Percentiles rank a stretch among this genome's conserved stretches.
phyloP scores from a whole-genome alignment of 1,284 basidiomycete genomes.

The Cryptococcus sp. region DNA sequence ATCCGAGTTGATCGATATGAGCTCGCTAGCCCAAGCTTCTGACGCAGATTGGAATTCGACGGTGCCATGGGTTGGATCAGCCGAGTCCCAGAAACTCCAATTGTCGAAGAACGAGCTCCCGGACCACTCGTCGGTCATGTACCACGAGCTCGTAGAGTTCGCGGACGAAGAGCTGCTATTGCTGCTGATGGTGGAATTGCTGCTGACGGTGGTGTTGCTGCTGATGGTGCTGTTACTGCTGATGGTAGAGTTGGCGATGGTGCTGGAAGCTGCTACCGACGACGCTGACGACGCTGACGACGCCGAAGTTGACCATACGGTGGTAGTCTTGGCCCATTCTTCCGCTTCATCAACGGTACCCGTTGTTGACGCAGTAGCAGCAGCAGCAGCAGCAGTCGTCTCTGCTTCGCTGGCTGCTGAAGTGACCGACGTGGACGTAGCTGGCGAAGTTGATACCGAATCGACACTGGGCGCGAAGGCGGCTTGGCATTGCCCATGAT shows the following conservation, averaged over 20 bases:
- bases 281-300: background rate
- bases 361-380: slow-evolving; percentile 3
- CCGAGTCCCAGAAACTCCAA: slow-evolving; percentile 70
- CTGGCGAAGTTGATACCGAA: slow-evolving; percentile 2
- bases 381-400: slow-evolving; percentile 1
- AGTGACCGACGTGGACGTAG: background rate
- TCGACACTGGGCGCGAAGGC: slow-evolving; percentile 9
- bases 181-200: slow-evolving; percentile 3
- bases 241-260: slow-evolving; percentile 7
- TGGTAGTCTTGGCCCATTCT: slow-evolving; percentile 15
- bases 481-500: slow-evolving; percentile 13
- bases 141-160: background rate
- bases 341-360: slow-evolving; percentile 11
- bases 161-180: slow-evolving; percentile 16
- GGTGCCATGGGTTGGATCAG: slow-evolving; percentile 78
- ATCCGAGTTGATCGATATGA: slow-evolving; percentile 61
- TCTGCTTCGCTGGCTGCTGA: slow-evolving; percentile 1
- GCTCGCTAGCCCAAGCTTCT: slow-evolving; percentile 47
- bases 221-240: slow-evolving; percentile 12
- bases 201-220: slow-evolving; percentile 4
- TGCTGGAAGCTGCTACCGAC: background rate
- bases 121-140: slow-evolving; percentile 21
- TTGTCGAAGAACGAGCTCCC: slow-evolving; percentile 68
- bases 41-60: slow-evolving; percentile 49
- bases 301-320: slow-evolving; percentile 10